Percentiles rank a stretch among this genome's conserved stretches.
phyloP scores from a whole-genome alignment of 1,284 basidiomycete species.

The Heterobasidion parviporum region DNA sequence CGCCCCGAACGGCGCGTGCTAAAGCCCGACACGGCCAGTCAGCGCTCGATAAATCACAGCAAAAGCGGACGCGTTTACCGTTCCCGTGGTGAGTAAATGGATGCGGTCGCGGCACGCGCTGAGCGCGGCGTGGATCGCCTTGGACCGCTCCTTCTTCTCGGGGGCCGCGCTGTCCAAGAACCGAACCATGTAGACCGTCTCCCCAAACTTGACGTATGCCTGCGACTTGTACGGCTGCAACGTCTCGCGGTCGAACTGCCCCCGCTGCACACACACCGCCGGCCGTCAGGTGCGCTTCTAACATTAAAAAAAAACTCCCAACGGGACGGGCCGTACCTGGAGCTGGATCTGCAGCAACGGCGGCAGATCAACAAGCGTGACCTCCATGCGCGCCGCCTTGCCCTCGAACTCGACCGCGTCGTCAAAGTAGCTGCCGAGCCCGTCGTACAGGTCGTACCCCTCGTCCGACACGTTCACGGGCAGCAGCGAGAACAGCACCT shows the following conservation, averaged over 20 bases:
- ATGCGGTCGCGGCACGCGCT: conserved; percentile 57
- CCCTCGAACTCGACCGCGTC: conserved; percentile 88
- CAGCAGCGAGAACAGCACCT: conserved; percentile 89
- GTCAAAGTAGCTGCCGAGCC: conserved; percentile 87
- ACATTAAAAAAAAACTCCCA: neutral
- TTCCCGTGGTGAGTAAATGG: conserved; percentile 58
- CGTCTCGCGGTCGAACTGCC: conserved; percentile 91
- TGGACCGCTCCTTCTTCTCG: conserved; percentile 62
- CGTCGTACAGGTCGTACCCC: conserved; percentile 88
- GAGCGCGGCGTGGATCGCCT: conserved; percentile 62
- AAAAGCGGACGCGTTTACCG: conserved; percentile 33
- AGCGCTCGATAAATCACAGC: neutral
- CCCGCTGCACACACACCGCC: conserved; percentile 48
- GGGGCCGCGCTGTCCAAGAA: conserved; percentile 77
- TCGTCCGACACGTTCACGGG: conserved; percentile 91
- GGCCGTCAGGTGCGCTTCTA: conserved; percentile 2
- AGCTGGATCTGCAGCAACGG: conserved; percentile 93
- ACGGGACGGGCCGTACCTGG: conserved; percentile 46
- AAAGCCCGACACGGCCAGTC: neutral
- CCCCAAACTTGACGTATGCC: conserved; percentile 86
- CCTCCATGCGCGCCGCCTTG: conserved; percentile 81
- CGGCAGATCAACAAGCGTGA: conserved; percentile 81
- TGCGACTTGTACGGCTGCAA: conserved; percentile 92
- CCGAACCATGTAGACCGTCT: conserved; percentile 86
- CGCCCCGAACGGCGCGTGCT: conserved; percentile 52